A percentile compares a stretch with the other conserved stretches of the same genome.
Evolutionary conservation across 176 grass and related monocot genomes (phyloP).

Genomic region (Poa annua): DNA sequence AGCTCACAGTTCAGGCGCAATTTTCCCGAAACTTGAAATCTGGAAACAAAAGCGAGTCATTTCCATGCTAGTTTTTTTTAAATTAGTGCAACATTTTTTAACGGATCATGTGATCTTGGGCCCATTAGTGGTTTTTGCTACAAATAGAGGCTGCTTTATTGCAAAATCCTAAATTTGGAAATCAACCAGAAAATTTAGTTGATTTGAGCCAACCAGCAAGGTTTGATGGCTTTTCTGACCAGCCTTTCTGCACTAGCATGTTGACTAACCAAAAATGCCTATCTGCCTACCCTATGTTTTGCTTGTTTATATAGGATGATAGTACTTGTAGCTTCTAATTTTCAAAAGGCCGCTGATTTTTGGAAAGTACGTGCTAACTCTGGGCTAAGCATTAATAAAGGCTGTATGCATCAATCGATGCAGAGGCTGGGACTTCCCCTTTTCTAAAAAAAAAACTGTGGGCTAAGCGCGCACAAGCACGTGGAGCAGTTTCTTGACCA

Average conservation of each 20-base stretch:
- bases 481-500: slow-evolving; percentile 1
- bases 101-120: background rate
- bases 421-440: too few species aligned
- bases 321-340: slow-evolving; percentile 16
- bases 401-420: too few species aligned
- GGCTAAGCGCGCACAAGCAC: background rate
- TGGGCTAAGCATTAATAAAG: too few species aligned
- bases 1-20: background rate
- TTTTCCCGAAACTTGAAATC: background rate
- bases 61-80: background rate
- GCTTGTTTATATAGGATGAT: slow-evolving; percentile 11
- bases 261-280: slow-evolving; percentile 34
- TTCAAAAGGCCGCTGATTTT: slow-evolving; percentile 19
- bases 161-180: slow-evolving; percentile 32
- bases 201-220: slow-evolving; percentile 34
- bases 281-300: slow-evolving; percentile 6
- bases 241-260: slow-evolving; percentile 11
- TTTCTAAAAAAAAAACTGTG: too few species aligned
- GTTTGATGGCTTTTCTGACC: slow-evolving; percentile 31
- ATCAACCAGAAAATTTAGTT: slow-evolving; percentile 34
- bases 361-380: slow-evolving; percentile 24
- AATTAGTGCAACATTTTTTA: background rate
- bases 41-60: background rate
- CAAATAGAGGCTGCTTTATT: slow-evolving; percentile 3
- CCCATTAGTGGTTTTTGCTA: background rate